phyloP scores from a whole-genome alignment of 176 grass and related monocot genomes.

The Tuctoria greenei region DNA sequence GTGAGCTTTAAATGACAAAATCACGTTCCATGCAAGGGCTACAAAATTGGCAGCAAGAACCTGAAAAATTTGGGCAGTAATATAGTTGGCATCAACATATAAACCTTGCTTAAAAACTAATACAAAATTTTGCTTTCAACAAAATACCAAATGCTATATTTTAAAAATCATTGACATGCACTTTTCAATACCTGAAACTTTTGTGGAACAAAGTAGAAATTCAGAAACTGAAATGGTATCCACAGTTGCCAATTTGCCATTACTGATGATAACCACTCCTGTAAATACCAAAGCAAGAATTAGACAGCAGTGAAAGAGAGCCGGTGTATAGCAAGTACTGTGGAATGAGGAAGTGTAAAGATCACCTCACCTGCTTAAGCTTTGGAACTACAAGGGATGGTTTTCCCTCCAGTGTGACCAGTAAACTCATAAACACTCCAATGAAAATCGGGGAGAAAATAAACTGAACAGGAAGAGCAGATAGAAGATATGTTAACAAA shows the following conservation, averaged over 20 bases:
- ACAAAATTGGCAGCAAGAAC: conserved; percentile 82
- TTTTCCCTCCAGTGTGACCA: conserved; percentile 79
- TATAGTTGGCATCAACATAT: not conserved
- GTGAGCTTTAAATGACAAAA: conserved; percentile 90
- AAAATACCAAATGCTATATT: not conserved
- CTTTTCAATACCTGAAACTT: conserved; percentile 66
- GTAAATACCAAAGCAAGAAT: conserved; percentile 22
- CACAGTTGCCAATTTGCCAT: conserved; percentile 93
- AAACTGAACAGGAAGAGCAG: conserved; percentile 45
- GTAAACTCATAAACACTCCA: conserved; percentile 75
- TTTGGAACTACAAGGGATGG: conserved; percentile 77
- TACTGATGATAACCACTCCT: conserved; percentile 74
- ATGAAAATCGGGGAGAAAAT: conserved; percentile 91
- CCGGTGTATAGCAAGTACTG: not conserved
- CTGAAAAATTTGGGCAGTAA: conserved; percentile 17
- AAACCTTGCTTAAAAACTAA: not conserved
- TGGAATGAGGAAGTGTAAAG: too few relatives aligned
- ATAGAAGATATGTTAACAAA: conserved; percentile 18
- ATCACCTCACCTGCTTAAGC: conserved; percentile 76
- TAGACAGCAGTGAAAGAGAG: conserved; percentile 22
- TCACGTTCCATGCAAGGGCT: conserved; percentile 80
- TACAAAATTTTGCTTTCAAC: not conserved
- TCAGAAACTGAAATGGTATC: conserved; percentile 93
- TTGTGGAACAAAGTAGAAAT: conserved; percentile 92
- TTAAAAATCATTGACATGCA: not conserved